Conservation (phyloP, 106 monocot genomes). For the Dendrobium nobile region DNA sequence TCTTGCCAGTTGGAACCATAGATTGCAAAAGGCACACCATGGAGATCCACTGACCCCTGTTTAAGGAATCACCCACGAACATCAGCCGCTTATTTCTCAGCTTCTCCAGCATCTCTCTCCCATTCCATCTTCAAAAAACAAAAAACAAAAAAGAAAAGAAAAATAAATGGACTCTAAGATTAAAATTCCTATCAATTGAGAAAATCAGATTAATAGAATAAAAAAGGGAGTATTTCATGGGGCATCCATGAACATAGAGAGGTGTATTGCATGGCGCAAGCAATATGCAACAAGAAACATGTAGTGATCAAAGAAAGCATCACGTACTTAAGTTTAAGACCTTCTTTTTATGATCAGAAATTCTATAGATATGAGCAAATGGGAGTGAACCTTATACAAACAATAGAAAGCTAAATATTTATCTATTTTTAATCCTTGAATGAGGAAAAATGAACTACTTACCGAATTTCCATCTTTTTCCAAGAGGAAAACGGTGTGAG, state of each 20-base stretch:
- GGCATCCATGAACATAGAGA: background rate
- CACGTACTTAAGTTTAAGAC: background rate
- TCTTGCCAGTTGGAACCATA: slow-evolving; percentile 54
- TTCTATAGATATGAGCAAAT: background rate
- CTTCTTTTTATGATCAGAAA: background rate
- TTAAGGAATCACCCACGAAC: slow-evolving; percentile 82
- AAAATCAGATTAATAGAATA: background rate
- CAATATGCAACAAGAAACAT: too few species aligned
- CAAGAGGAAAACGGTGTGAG: too few species aligned
- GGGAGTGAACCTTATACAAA: background rate
- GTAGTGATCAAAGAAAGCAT: background rate
- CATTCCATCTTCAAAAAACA: slow-evolving; percentile 58
- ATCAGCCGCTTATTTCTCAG: slow-evolving; percentile 72
- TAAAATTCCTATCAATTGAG: background rate
- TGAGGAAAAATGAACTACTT: background rate
- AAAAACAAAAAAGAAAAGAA: slow-evolving; percentile 2
- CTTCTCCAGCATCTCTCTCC: slow-evolving; percentile 68
- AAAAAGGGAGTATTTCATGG: background rate
- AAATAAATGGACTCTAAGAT: background rate
- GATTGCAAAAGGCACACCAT: slow-evolving; percentile 81
- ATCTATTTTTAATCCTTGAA: background rate
- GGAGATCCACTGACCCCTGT: slow-evolving; percentile 86
- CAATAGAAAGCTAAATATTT: background rate
- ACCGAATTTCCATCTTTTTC: background rate
- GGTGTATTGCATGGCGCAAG: background rate